A percentile compares a stretch with the other conserved stretches of the same genome.
Conservation (phyloP, 345 rosid genomes). For the Populus alba region DNA sequence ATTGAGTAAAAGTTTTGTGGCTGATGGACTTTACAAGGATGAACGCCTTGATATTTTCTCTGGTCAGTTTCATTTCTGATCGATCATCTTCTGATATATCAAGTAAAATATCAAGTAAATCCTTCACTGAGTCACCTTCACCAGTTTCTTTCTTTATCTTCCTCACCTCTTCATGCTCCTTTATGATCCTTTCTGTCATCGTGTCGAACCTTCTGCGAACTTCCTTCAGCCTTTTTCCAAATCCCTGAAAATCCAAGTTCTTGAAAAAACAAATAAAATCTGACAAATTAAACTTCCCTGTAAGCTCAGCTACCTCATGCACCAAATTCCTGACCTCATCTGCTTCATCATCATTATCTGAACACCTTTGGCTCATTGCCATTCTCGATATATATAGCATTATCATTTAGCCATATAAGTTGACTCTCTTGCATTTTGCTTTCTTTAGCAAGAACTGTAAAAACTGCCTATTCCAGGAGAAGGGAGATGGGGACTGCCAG, state of each 20-base stretch:
- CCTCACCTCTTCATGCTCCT: conserved; percentile 43
- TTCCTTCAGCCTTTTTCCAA: conserved; percentile 34
- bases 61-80: conserved; percentile 44
- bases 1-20: neutral
- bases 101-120: conserved; percentile 47
- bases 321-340: conserved; percentile 42
- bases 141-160: conserved; percentile 22
- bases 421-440: conserved; percentile 35
- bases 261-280: conserved; percentile 54
- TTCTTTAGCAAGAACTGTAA: conserved; percentile 27
- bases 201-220: conserved; percentile 37
- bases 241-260: conserved; percentile 54
- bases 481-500: neutral
- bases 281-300: conserved; percentile 49
- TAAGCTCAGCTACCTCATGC: conserved; percentile 30
- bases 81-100: conserved; percentile 41
- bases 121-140: conserved; percentile 24
- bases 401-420: conserved; percentile 37
- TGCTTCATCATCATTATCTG: conserved; percentile 40
- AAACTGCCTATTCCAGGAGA: conserved; percentile 9
- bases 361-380: conserved; percentile 42
- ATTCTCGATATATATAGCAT: conserved; percentile 41
- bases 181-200: conserved; percentile 41
- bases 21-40: conserved; percentile 33
- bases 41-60: conserved; percentile 56